phyloP scores from a whole-genome alignment of 768 basidiomycete genomes.

The Baorangia bicolor region DNA sequence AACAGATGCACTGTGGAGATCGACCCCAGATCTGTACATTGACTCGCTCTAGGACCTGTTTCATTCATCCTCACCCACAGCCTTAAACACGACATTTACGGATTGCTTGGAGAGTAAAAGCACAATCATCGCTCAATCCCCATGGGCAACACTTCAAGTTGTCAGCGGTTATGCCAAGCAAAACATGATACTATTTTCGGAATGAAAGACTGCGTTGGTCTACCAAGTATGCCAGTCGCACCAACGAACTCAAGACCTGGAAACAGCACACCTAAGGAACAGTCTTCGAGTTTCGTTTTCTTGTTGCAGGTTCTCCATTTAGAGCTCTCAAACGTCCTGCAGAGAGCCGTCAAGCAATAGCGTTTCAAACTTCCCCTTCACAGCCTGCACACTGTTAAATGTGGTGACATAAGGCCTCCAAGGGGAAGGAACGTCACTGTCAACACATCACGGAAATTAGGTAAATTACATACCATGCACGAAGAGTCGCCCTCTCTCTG shows the following conservation, averaged over 20 bases:
- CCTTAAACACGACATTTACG: no score
- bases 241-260: no score
- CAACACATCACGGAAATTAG: conserved; percentile 3
- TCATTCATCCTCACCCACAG: background rate
- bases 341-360: background rate
- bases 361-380: conserved; percentile 9
- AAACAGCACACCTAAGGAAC: no score
- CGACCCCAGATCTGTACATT: background rate
- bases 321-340: background rate
- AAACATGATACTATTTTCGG: no score
- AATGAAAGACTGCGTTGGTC: no score
- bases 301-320: background rate
- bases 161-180: no score
- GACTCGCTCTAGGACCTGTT: background rate
- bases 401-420: conserved; percentile 34
- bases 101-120: no score
- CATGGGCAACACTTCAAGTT: no score
- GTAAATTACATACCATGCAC: conserved; percentile 49
- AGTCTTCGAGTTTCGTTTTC: background rate
- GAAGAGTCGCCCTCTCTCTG: conserved; percentile 48
- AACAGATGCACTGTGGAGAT: background rate
- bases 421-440: conserved; percentile 4
- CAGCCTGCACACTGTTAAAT: conserved; percentile 34
- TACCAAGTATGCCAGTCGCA: no score
- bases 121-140: no score